A percentile compares a stretch with the other conserved stretches of the same genome.
phyloP scores from a whole-genome alignment of 768 basidiomycete species.

The Trametes coccinea region DNA sequence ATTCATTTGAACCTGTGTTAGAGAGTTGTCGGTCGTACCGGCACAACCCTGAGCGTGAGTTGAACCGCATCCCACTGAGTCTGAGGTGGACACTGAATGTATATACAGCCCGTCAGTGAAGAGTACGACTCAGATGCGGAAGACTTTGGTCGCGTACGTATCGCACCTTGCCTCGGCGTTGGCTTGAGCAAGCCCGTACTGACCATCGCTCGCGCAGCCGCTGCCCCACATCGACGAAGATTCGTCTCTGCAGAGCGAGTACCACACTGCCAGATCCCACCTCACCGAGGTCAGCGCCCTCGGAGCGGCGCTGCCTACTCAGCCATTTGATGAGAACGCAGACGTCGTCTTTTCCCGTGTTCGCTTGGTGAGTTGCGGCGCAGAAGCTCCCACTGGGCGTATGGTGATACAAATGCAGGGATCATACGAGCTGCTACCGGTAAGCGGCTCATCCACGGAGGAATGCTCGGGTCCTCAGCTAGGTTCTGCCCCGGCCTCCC shows the following conservation, averaged over 20 bases:
- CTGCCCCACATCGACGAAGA: slow-evolving; percentile 5
- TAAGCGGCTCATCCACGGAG: slow-evolving; percentile 4
- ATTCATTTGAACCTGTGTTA: not conserved
- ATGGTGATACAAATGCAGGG: no score
- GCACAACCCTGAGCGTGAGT: not conserved
- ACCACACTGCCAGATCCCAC: slow-evolving; percentile 14
- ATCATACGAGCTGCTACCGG: not conserved
- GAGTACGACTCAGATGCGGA: slow-evolving; percentile 11
- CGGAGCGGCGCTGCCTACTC: slow-evolving; percentile 6
- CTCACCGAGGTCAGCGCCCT: slow-evolving; percentile 4
- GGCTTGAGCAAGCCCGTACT: not conserved
- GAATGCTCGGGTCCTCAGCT: not conserved
- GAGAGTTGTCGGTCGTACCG: slow-evolving; percentile 10
- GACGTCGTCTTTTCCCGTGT: slow-evolving; percentile 26
- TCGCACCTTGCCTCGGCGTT: not conserved
- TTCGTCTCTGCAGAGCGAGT: slow-evolving; percentile 4
- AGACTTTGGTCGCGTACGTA: slow-evolving; percentile 12
- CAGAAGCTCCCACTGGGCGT: not conserved
- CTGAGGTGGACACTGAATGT: no score
- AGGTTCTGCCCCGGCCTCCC: not conserved
- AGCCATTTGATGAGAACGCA: slow-evolving; percentile 26
- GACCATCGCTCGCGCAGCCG: not conserved
- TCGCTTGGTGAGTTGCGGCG: slow-evolving; percentile 3
- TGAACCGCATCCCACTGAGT: not conserved
- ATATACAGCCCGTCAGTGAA: slow-evolving; percentile 3